Base-by-base conservation (phyloP, 495 filamentous ascomycete species). In the Tuber microsphaerosporum region DNA sequence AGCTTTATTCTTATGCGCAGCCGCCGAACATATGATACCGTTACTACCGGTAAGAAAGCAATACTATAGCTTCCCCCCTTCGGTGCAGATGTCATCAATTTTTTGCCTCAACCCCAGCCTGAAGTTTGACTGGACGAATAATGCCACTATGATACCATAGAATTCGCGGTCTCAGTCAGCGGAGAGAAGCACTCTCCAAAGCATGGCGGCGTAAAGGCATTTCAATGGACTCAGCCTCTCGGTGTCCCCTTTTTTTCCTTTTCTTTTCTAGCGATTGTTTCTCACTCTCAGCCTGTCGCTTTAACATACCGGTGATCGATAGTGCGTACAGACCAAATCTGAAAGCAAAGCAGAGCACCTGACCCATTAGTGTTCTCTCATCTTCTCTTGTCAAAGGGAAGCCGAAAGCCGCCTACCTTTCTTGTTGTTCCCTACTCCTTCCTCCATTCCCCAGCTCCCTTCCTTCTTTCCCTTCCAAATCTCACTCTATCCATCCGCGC, bases 401-500 rank as follows among this genome's bases (percentile, higher is more conserved):
- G 72, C 56, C 56, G 26, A 17, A 34, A 31, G 26, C 26, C 14
- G 1, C 56, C 26, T 10, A 65, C 26, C 56, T 1, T 37, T 37
- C 34, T 5, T 34, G 31, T 34, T 31, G 34, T 34, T 34, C 34
- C 26, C 12, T 61, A 79, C 71, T 77, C 42, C 51, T 26, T 56
- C 5, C 22, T 56, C 48, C 45, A 56, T 74, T 71, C 39, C 69
- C 68, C 34, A 34, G 6, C 44, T 17, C 37, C 70, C 65, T 48
- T n/a, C 42, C 39, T 26, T n/a, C 42, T 45, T 20, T 42, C 56
- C 3, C 70, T 8, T 71, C 43, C 34, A 8, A 71, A 42, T 45
- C 70, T 22, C 70, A 14, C 22, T 19, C 46, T 9, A 22, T 31
- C 68, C 77, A 76, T 69, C 78, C 78, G 76, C 77, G 77, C 77